Evolutionary conservation across 78 protist species (phyloP).

Genomic region (Dictyostelium capitatum): DNA sequence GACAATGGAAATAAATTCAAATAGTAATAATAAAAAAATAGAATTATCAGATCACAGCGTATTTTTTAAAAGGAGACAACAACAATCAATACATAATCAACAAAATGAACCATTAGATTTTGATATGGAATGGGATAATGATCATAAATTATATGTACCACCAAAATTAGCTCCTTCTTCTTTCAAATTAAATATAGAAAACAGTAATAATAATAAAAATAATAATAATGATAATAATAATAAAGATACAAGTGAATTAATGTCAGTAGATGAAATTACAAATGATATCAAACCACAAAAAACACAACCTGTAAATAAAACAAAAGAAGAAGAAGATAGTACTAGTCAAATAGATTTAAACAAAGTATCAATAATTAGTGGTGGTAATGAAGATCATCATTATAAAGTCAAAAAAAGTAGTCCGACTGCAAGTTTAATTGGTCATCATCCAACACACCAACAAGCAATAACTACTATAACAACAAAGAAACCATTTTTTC

Average conservation of each 20-base stretch:
- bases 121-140: slow-evolving; percentile 16
- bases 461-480: background rate
- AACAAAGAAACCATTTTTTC: slow-evolving; percentile 3
- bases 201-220: too few species aligned
- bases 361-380: background rate
- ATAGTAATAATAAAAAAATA: background rate
- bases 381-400: background rate
- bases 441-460: background rate
- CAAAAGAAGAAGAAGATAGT: background rate
- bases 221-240: too few species aligned
- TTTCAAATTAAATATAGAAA: background rate
- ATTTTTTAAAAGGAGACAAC: background rate
- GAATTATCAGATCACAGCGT: slow-evolving; percentile 4
- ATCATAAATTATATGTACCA: background rate
- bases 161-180: background rate
- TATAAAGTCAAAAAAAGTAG: background rate
- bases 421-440: background rate
- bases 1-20: background rate
- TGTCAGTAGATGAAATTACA: background rate
- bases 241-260: background rate
- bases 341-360: slow-evolving; percentile 4
- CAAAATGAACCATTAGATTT: background rate
- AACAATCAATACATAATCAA: background rate
- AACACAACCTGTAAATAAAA: background rate
- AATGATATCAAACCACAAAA: background rate